Evolutionary conservation across 805 yeast genomes (phyloP).

Genomic region (Lipomyces chichibuensis): DNA sequence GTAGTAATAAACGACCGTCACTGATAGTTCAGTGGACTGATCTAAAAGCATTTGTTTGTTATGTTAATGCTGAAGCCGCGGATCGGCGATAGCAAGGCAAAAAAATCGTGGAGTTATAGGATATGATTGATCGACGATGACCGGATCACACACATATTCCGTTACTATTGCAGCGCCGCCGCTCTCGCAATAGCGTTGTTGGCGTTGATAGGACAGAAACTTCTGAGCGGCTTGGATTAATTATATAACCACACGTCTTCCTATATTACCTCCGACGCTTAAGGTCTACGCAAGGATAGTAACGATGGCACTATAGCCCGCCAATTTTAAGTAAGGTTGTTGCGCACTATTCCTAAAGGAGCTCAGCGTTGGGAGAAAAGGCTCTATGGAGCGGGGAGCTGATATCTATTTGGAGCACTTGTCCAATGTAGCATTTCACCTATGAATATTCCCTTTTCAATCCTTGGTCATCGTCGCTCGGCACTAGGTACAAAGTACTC

Average conservation of each 20-base stretch:
- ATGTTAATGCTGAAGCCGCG: not conserved
- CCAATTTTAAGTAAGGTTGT: not conserved
- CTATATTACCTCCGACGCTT: not conserved
- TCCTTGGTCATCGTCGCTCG: no score
- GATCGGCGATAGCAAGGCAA: not conserved
- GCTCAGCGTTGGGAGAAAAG: not conserved
- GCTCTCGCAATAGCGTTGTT: no score
- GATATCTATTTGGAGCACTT: no score
- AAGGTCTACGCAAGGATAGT: no score
- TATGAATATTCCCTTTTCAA: no score
- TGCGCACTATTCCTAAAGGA: not conserved
- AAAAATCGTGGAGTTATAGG: not conserved
- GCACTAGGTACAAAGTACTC: no score
- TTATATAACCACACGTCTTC: not conserved
- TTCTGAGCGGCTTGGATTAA: not conserved
- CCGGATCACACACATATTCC: not conserved
- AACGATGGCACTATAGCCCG: not conserved
- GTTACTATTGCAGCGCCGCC: no score
- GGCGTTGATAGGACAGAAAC: no score
- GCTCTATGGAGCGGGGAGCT: not conserved
- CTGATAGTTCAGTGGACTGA: not conserved
- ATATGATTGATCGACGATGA: not conserved
- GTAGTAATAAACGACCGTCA: not conserved
- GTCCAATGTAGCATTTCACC: no score
- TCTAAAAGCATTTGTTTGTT: not conserved